These are phyloP conservation scores for Fragilaria crotonensis DNA, from an alignment of 108 stramenopile species.

Conservation along the genomic window DNA sequence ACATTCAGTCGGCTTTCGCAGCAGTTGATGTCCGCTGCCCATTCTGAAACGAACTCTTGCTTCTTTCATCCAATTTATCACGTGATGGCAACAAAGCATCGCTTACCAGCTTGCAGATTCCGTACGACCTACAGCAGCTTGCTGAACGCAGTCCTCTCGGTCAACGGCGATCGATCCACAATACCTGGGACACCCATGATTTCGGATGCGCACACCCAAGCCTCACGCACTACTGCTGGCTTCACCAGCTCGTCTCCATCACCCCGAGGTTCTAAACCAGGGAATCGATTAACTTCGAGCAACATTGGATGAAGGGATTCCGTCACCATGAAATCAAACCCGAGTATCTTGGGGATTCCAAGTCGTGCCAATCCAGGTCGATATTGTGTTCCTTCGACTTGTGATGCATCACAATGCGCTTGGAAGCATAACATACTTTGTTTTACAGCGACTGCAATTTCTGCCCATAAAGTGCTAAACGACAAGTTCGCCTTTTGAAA, in stretches of 20 bases:
- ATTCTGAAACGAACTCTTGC: no score
- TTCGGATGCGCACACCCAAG: constrained; percentile 18
- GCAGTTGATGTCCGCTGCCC: no score
- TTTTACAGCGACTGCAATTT: constrained; percentile 8
- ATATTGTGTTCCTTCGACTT: background rate
- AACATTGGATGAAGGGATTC: constrained; percentile 36
- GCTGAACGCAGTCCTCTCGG: no score
- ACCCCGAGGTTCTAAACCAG: constrained; percentile 48
- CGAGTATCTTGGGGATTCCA: constrained; percentile 65
- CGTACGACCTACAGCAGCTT: no score
- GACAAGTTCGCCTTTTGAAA: constrained; percentile 19
- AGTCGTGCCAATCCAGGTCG: constrained; percentile 1
- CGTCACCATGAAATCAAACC: constrained; percentile 68
- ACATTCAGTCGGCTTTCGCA: no score
- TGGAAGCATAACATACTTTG: constrained; percentile 3
- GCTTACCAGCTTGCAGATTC: no score
- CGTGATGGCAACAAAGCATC: no score
- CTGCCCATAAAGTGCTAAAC: constrained; percentile 5
- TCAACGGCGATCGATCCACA: no score
- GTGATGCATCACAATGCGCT: background rate
- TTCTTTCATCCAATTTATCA: no score
- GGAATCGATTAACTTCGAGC: constrained; percentile 76
- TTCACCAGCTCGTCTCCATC: constrained; percentile 24
- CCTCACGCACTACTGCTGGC: constrained; percentile 24
- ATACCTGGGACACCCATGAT: background rate